These are phyloP conservation scores for Russula compacta DNA, from an alignment of 768 basidiomycete species.

Conservation along the genomic window DNA sequence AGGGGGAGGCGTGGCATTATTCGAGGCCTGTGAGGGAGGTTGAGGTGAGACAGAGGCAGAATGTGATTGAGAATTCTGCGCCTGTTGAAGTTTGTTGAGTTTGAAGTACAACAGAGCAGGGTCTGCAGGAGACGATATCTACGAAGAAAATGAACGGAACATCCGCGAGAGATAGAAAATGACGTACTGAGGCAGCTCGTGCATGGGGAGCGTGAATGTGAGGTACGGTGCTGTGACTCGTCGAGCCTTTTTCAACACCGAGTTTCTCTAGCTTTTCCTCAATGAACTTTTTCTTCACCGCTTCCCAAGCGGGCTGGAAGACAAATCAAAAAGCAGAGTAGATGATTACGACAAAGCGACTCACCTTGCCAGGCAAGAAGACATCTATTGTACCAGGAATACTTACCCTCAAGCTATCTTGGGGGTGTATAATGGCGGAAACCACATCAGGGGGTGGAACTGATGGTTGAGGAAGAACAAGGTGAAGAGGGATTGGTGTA, in stretches of 20 bases:
- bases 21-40: conserved; percentile 33
- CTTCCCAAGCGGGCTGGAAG: conserved; percentile 62
- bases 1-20: conserved; percentile 42
- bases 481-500: conserved; percentile 37
- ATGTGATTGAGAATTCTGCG: conserved; percentile 43
- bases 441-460: conserved; percentile 28
- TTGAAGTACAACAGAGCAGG: conserved; percentile 75
- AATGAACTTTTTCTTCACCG: conserved; percentile 57
- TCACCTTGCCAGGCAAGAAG: conserved; percentile 73
- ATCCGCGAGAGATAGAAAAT: conserved; percentile 18
- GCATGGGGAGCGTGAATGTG: conserved; percentile 69
- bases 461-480: conserved; percentile 25
- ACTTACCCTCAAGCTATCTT: conserved; percentile 48
- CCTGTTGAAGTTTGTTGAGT: conserved; percentile 74
- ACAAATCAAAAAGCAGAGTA: conserved; percentile 10
- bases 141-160: conserved; percentile 6
- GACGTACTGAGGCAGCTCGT: conserved; percentile 73
- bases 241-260: conserved; percentile 60
- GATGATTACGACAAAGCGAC: conserved; percentile 16
- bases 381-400: conserved; percentile 70
- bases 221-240: conserved; percentile 41
- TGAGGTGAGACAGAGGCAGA: conserved; percentile 62
- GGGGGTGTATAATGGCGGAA: conserved; percentile 51
- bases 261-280: conserved; percentile 76
- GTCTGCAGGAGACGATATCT: conserved; percentile 91